These are phyloP conservation scores for Sclerotinia nivalis DNA, from an alignment of 2,329 filamentous ascomycete species.

Conservation along the genomic window DNA sequence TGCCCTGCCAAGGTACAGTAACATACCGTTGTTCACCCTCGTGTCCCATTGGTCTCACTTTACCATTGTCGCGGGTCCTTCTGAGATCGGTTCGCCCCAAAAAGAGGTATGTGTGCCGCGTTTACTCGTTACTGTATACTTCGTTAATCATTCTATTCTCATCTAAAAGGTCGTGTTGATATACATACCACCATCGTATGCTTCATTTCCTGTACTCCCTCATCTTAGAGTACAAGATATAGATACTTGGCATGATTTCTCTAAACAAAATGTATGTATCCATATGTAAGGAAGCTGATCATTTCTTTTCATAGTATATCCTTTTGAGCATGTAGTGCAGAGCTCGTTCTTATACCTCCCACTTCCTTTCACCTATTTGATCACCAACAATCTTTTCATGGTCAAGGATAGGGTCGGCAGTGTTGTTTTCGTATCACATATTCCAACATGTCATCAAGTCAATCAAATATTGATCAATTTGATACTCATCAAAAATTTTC, in stretches of 20 bases:
- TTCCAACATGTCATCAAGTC: constrained; percentile 11
- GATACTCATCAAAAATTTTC: constrained; percentile 9
- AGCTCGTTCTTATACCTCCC: neutral
- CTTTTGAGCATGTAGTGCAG: constrained; percentile 6
- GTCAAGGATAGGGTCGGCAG: neutral
- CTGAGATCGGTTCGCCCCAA: neutral
- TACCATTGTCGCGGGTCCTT: neutral
- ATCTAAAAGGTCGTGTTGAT: neutral
- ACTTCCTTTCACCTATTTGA: neutral
- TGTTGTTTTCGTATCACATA: neutral
- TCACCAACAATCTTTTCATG: neutral
- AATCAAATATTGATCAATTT: constrained; percentile 16
- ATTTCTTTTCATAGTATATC: constrained; percentile 5
- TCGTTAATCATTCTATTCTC: neutral
- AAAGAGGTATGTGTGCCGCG: constrained; percentile 9
- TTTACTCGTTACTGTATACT: neutral
- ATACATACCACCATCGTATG: neutral
- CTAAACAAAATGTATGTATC: neutral
- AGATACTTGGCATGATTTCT: neutral
- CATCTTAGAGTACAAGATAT: neutral
- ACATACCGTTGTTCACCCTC: neutral
- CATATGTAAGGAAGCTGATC: neutral
- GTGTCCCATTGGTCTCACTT: constrained; percentile 2
- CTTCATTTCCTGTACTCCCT: neutral
- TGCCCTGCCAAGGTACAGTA: constrained; percentile 12